These are phyloP conservation scores for Thalassiosira ordinaria DNA, from an alignment of 352 stramenopile species.

Conservation along the genomic window DNA sequence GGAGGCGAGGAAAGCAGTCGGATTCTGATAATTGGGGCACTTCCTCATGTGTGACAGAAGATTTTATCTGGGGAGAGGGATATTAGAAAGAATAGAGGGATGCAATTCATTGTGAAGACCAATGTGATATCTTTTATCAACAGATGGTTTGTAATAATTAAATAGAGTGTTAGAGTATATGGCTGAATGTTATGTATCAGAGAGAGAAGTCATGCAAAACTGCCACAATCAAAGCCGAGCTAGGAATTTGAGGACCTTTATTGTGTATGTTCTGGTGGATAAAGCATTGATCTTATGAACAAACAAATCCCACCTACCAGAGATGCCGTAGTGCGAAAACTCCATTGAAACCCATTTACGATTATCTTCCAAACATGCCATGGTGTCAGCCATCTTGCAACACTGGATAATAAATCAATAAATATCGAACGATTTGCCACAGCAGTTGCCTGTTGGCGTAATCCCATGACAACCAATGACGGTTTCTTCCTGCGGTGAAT, in stretches of 20 bases:
- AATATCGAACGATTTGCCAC: neutral
- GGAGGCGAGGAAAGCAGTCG: conserved; percentile 34
- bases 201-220: too few relatives aligned
- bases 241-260: too few relatives aligned
- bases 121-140: too few relatives aligned
- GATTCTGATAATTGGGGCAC: conserved; percentile 23
- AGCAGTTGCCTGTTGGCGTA: conserved; percentile 17
- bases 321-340: conserved; percentile 19
- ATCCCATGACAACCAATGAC: conserved; percentile 52
- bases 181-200: too few relatives aligned
- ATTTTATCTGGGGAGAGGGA: too few relatives aligned
- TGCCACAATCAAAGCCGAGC: too few relatives aligned
- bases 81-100: too few relatives aligned
- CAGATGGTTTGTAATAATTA: too few relatives aligned
- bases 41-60: too few relatives aligned
- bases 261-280: conserved; percentile 17
- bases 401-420: neutral
- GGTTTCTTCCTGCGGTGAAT: conserved; percentile 49
- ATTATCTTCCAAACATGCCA: conserved; percentile 15
- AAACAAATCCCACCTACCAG: conserved; percentile 25
- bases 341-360: conserved; percentile 25
- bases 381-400: conserved; percentile 11
- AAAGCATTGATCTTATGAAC: conserved; percentile 33
- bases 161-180: too few relatives aligned
- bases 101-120: too few relatives aligned